These are phyloP conservation scores for Ehretia macrophylla DNA, from an alignment of 257 asterid genomes.

Conservation along the genomic window DNA sequence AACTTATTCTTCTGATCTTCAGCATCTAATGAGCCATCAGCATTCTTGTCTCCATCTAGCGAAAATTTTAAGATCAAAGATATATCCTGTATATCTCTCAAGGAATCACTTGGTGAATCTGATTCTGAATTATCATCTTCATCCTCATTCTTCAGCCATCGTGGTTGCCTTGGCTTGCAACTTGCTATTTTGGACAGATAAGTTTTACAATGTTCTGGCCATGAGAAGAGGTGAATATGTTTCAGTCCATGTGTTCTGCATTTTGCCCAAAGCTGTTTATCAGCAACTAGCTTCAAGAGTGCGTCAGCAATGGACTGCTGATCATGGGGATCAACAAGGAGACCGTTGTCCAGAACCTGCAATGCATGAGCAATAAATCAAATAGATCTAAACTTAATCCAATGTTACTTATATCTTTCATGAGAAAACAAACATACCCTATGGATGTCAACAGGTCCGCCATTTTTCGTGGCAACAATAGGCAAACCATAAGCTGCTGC, in stretches of 20 bases:
- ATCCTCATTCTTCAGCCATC: conserved; percentile 77
- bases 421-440: conserved; percentile 42
- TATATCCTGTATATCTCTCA: conserved; percentile 93
- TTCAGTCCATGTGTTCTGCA: conserved; percentile 93
- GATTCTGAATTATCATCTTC: conserved; percentile 92
- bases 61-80: conserved; percentile 93
- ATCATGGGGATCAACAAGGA: conserved; percentile 92
- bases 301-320: conserved; percentile 90
- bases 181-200: conserved; percentile 81
- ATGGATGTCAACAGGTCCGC: conserved; percentile 95
- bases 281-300: conserved; percentile 92
- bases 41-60: conserved; percentile 71
- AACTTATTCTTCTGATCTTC: conserved; percentile 68
- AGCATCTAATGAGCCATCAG: conserved; percentile 49
- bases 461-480: conserved; percentile 86
- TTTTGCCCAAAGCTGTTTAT: conserved; percentile 90
- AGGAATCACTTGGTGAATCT: conserved; percentile 97
- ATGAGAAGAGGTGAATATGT: conserved; percentile 91
- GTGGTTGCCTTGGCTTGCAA: conserved; percentile 98
- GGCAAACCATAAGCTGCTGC: conserved; percentile 97
- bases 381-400: neutral
- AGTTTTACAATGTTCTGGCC: conserved; percentile 97
- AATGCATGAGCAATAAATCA: conserved; percentile 10
- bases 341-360: conserved; percentile 94
- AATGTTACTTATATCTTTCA: neutral